Base-by-base conservation (phyloP, 805 yeast species). In the Ogataea wickerhamii region DNA sequence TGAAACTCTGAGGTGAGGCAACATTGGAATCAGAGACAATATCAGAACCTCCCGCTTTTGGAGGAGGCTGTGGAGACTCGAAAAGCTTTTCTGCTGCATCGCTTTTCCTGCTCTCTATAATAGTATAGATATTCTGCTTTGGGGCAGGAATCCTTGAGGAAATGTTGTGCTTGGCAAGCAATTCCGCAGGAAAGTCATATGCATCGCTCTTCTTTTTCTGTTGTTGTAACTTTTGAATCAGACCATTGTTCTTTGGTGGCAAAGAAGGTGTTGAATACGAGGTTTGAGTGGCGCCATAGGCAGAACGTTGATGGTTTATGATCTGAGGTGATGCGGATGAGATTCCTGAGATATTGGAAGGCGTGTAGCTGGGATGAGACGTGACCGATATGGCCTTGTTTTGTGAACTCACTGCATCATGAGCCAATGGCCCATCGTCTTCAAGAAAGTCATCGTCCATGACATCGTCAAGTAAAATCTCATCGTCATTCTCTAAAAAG, bases 121-220 rank as follows among this genome's bases (percentile, higher is more conserved):
- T 38, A 2, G 63, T 53, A 37, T 60, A 60, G 12, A 60, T 51
- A 34, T 49, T 60, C 22, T 48, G 43, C 34, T 53, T 49, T 37
- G 50, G 64, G 20, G 48, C 59, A 36, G 55, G 74, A 31, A 56
- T 71, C 45, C 46, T 71, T 51, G 52, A 74, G 63, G 56, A 67
- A 45, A 40, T 64, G 28, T 48, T 43, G 20, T 52, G 66, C 17
- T 63, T 66, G 2, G 71, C 61, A 10, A 81, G 60, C 30, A 83
- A 55, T 31, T 69, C 76, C 16, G 67, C 62, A 1, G 91, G 91
- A 51, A 83, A 81, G 52, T 83, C 93, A 49, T 81, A 83, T 0
- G 88, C 87, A 61, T 82, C 87, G n/a, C 80, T 73, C 54, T 77
- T 80, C 49, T 73, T 72, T 56, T 80, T 79, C 27, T 66, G 65